These are phyloP conservation scores for Helminthosporium solani DNA, from an alignment of 2,329 filamentous ascomycete genomes.

Conservation along the genomic window DNA sequence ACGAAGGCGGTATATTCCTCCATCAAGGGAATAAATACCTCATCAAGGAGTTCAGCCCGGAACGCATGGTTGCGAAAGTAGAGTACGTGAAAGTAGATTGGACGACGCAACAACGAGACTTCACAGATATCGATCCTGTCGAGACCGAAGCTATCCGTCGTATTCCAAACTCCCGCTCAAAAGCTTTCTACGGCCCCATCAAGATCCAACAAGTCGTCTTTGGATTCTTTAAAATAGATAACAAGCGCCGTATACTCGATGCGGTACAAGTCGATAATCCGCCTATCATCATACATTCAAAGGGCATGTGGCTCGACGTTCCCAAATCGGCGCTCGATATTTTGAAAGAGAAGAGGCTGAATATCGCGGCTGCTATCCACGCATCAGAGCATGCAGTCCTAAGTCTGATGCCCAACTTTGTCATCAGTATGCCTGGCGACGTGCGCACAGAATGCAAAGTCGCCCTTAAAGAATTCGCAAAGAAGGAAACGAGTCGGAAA, in stretches of 20 bases:
- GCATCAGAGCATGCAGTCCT: constrained; percentile 91
- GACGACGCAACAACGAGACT: constrained; percentile 91
- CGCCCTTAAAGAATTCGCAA: constrained; percentile 81
- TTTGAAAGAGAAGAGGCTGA: constrained; percentile 68
- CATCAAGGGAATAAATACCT: constrained; percentile 95
- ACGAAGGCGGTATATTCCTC: constrained; percentile 94
- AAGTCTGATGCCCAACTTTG: constrained; percentile 83
- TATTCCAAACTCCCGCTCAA: constrained; percentile 63
- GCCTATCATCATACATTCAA: constrained; percentile 78
- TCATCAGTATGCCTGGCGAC: constrained; percentile 85
- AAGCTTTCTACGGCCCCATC: constrained; percentile 83
- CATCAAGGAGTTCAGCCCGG: constrained; percentile 82
- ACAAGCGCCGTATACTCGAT: constrained; percentile 79
- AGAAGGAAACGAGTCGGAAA: constrained; percentile 68
- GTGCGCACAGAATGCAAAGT: constrained; percentile 94
- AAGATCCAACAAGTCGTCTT: constrained; percentile 87
- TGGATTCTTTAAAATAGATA: constrained; percentile 97
- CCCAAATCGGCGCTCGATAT: constrained; percentile 78
- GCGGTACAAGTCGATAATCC: constrained; percentile 92
- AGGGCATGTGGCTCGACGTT: constrained; percentile 95
- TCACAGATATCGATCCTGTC: constrained; percentile 88
- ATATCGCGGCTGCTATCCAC: constrained; percentile 87
- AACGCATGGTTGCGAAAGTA: constrained; percentile 80
- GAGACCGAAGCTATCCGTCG: constrained; percentile 85
- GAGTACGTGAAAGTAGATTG: constrained; percentile 89